phyloP scores from a whole-genome alignment of 139 green algal genomes.

The Chlamydomonas sphaeroides region DNA sequence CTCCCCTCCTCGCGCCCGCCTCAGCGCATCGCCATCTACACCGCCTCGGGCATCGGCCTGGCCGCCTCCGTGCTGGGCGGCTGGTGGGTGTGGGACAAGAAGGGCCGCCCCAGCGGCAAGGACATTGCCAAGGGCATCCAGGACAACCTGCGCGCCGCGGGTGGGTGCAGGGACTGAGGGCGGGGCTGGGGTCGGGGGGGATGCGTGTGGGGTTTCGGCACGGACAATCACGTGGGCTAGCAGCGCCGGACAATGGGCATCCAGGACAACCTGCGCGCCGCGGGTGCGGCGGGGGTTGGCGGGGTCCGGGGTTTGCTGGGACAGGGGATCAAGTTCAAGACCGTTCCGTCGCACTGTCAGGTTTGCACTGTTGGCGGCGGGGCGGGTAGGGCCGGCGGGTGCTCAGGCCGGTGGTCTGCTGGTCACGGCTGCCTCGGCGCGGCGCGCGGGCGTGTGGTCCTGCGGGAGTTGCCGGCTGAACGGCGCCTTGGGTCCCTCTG shows the following conservation, averaged over 20 bases:
- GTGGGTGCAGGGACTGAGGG: background rate
- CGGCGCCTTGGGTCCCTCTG: background rate
- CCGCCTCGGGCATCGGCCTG: slow-evolving; percentile 5
- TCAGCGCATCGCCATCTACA: slow-evolving; percentile 23
- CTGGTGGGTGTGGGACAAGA: slow-evolving; percentile 35
- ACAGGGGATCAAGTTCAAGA: background rate
- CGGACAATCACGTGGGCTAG: no score
- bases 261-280: background rate
- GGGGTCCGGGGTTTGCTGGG: no score
- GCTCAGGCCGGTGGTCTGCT: no score
- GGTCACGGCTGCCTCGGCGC: background rate
- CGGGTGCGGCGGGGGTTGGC: no score
- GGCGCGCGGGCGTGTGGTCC: no score
- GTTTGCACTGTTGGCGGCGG: background rate
- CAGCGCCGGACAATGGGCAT: background rate
- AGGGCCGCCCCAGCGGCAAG: slow-evolving; percentile 35
- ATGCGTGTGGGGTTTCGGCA: background rate
- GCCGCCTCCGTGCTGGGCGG: slow-evolving; percentile 15
- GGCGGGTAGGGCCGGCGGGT: background rate
- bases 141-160: slow-evolving; percentile 22
- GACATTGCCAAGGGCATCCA: slow-evolving; percentile 38
- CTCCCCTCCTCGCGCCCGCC: no score
- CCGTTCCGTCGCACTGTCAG: no score
- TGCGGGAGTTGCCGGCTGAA: background rate
- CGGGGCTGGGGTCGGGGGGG: background rate